phyloP scores from a whole-genome alignment of 495 filamentous ascomycete genomes.

The Bathelium albidoporum region DNA sequence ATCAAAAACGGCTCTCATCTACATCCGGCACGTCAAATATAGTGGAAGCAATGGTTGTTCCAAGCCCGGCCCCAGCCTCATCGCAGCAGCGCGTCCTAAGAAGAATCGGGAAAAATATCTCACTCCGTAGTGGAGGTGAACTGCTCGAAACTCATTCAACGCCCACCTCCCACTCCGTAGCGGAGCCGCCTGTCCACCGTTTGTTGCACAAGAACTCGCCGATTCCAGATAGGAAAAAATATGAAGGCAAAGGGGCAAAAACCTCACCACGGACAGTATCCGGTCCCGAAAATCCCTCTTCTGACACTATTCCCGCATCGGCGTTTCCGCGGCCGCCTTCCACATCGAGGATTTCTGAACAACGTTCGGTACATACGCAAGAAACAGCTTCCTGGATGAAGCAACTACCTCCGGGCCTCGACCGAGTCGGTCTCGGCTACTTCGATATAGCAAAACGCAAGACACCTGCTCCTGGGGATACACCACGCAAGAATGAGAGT shows the following conservation, averaged over 20 bases:
- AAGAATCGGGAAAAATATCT: slow-evolving; percentile 24
- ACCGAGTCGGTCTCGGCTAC: slow-evolving; percentile 1
- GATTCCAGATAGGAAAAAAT: slow-evolving; percentile 13
- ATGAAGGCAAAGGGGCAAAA: slow-evolving; percentile 12
- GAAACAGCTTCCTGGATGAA: background rate
- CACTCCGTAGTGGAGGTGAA: slow-evolving; percentile 12
- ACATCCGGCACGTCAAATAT: slow-evolving; percentile 20
- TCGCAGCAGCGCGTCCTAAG: slow-evolving; percentile 17
- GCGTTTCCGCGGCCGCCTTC: background rate
- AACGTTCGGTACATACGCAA: background rate
- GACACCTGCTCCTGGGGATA: background rate
- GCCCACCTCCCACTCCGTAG: slow-evolving; percentile 15
- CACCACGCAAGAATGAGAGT: background rate
- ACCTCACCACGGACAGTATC: background rate
- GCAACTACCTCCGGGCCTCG: slow-evolving; percentile 17
- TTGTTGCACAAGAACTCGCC: slow-evolving; percentile 20
- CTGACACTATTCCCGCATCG: background rate
- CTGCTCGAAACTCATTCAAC: slow-evolving; percentile 11
- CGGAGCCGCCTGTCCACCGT: slow-evolving; percentile 17
- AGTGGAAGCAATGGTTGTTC: slow-evolving; percentile 21
- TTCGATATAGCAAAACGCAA: background rate
- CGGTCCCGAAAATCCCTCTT: background rate
- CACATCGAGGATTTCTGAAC: background rate
- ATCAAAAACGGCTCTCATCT: slow-evolving; percentile 17
- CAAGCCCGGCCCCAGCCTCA: slow-evolving; percentile 12